Percentiles rank a stretch among this genome's conserved stretches.
Evolutionary conservation across 306 rosid genomes (phyloP).

Genomic region (Gastrolobium bilobum): DNA sequence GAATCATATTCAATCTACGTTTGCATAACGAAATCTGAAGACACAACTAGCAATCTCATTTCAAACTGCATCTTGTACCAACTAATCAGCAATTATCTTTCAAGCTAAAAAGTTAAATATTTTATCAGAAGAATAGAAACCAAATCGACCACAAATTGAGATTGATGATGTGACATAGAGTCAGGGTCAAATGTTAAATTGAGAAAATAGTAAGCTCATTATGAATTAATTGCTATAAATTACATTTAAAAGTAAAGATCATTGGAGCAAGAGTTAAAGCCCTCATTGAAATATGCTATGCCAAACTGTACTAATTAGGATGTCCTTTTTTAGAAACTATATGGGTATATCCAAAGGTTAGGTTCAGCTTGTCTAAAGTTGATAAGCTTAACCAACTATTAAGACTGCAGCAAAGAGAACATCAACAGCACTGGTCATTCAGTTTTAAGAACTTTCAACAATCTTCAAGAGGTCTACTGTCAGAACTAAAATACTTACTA

Average conservation of each 20-base stretch:
- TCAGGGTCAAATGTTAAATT: not conserved
- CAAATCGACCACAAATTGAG: conserved; percentile 33
- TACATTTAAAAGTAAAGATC: not conserved
- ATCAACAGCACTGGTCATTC: conserved; percentile 7
- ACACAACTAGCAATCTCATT: conserved; percentile 35
- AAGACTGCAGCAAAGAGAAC: conserved; percentile 19
- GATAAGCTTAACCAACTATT: not conserved
- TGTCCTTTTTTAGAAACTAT: not conserved
- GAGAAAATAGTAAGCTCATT: not conserved
- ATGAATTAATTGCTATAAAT: conserved; percentile 10
- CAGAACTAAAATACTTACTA: not conserved
- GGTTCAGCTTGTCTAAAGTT: not conserved
- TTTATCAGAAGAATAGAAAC: not conserved
- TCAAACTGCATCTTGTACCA: not conserved
- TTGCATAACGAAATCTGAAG: conserved; percentile 26
- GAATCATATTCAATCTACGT: conserved; percentile 15
- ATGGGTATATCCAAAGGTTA: not conserved
- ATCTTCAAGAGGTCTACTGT: conserved; percentile 19
- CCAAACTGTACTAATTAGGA: not conserved
- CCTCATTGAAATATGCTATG: not conserved
- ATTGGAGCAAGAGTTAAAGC: conserved; percentile 1
- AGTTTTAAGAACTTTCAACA: conserved; percentile 26
- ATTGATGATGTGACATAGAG: conserved; percentile 10
- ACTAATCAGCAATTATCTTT: conserved; percentile 7
- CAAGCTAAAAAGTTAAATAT: conserved; percentile 23